Conservation (phyloP, 2,329 filamentous ascomycete genomes). For the Aspergillus calidoustus region DNA sequence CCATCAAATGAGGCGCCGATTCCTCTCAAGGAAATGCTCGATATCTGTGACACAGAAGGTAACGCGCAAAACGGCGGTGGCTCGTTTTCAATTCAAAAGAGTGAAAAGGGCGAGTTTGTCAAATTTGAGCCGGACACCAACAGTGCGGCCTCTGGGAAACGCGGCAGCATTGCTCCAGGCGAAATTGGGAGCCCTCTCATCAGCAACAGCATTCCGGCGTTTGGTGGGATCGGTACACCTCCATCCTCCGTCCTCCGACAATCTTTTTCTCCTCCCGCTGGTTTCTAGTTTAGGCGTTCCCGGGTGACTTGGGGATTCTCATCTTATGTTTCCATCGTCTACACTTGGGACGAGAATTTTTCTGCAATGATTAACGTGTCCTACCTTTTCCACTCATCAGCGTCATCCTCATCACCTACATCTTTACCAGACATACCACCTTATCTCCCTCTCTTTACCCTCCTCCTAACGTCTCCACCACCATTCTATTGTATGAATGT, state of each 20-base stretch:
- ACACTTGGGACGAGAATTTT: constrained; percentile 12
- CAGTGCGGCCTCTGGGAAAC: constrained; percentile 47
- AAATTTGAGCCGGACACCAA: constrained; percentile 59
- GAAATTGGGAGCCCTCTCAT: constrained; percentile 72
- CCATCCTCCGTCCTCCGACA: constrained; percentile 41
- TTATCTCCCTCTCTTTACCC: constrained; percentile 22
- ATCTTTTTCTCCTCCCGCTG: constrained; percentile 43
- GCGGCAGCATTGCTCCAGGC: constrained; percentile 58
- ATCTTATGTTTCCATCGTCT: constrained; percentile 18
- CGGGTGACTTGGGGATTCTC: constrained; percentile 18
- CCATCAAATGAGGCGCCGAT: constrained; percentile 60
- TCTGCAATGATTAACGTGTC: constrained; percentile 15
- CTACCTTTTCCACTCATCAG: not conserved
- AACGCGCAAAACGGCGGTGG: constrained; percentile 86
- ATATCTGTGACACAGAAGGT: constrained; percentile 90
- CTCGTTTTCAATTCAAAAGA: constrained; percentile 72
- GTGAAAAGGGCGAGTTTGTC: constrained; percentile 49
- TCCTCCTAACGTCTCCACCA: constrained; percentile 4
- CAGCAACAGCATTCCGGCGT: constrained; percentile 46
- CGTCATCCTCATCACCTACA: not conserved
- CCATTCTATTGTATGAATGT: constrained; percentile 13
- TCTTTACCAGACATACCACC: constrained; percentile 14
- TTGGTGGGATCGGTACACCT: constrained; percentile 40
- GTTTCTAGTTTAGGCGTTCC: constrained; percentile 42
- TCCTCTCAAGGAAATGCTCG: constrained; percentile 71